A percentile compares a stretch with the other conserved stretches of the same genome.
phyloP scores from a whole-genome alignment of 768 basidiomycete genomes.

The Leccinum longicurvipes region DNA sequence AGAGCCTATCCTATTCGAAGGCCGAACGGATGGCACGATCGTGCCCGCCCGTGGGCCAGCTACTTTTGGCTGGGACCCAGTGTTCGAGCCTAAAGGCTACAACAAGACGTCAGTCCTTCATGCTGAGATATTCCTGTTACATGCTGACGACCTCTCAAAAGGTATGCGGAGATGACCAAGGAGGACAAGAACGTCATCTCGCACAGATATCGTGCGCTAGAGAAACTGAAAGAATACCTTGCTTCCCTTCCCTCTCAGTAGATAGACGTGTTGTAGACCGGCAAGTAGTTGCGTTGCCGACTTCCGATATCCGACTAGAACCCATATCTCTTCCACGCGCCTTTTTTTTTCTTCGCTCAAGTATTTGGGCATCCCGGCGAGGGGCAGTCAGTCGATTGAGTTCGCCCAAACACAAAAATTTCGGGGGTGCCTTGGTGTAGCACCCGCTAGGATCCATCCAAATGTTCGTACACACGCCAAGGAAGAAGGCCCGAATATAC shows the following conservation, averaged over 20 bases:
- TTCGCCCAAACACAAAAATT: neutral
- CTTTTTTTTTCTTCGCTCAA: neutral
- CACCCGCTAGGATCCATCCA: neutral
- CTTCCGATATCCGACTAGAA: constrained; percentile 17
- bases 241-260: too few species aligned
- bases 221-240: constrained; percentile 49
- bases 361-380: neutral
- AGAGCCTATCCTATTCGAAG: constrained; percentile 83
- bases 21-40: constrained; percentile 84
- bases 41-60: constrained; percentile 78
- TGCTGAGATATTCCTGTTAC: neutral
- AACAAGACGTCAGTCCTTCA: constrained; percentile 64
- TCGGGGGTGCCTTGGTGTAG: neutral
- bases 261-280: neutral
- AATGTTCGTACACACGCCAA: constrained; percentile 25
- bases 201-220: constrained; percentile 63
- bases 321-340: neutral
- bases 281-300: constrained; percentile 13
- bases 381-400: neutral
- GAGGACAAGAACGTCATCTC: constrained; percentile 63
- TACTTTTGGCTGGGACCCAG: constrained; percentile 88
- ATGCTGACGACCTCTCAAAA: constrained; percentile 17
- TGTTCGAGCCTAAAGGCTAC: constrained; percentile 75
- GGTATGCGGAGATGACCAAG: constrained; percentile 67
- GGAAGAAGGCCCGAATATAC: constrained; percentile 25